A percentile compares a stretch with the other conserved stretches of the same genome.
phyloP scores from a whole-genome alignment of 495 filamentous ascomycete species.

The Hypomontagnella submonticulosa region DNA sequence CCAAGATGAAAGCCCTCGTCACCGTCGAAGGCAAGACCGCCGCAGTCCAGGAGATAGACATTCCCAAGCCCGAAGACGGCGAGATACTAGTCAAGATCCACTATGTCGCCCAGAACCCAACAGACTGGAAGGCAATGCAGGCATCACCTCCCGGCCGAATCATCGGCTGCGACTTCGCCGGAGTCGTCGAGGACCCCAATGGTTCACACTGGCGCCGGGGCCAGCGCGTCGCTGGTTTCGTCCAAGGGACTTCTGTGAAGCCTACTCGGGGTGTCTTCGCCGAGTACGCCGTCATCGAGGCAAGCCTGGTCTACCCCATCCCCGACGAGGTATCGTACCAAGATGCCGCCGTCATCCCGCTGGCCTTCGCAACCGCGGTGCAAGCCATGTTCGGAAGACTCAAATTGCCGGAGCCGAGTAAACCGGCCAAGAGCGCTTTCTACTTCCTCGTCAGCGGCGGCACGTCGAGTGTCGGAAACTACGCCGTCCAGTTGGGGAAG shows the following conservation, averaged over 20 bases:
- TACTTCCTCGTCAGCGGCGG: slow-evolving; percentile 68
- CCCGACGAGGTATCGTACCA: slow-evolving; percentile 60
- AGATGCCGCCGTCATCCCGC: slow-evolving; percentile 62
- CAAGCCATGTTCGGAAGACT: slow-evolving; percentile 62
- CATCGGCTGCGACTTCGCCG: slow-evolving; percentile 67
- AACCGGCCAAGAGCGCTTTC: slow-evolving; percentile 49
- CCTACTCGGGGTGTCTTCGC: slow-evolving; percentile 37
- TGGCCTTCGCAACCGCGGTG: slow-evolving; percentile 66
- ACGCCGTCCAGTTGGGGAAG: slow-evolving; percentile 69
- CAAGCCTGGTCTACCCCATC: slow-evolving; percentile 54
- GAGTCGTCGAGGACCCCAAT: slow-evolving; percentile 63
- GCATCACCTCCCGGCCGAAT: slow-evolving; percentile 50
- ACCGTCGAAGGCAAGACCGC: slow-evolving; percentile 27
- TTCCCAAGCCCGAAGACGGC: slow-evolving; percentile 31
- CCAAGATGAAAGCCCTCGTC: slow-evolving; percentile 44
- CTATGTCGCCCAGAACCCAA: slow-evolving; percentile 44
- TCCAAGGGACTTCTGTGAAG: slow-evolving; percentile 28
- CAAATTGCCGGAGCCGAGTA: slow-evolving; percentile 48
- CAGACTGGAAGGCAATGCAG: slow-evolving; percentile 41
- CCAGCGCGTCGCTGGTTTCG: slow-evolving; percentile 44
- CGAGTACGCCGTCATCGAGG: slow-evolving; percentile 55
- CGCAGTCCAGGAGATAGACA: slow-evolving; percentile 30
- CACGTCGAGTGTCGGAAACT: slow-evolving; percentile 65
- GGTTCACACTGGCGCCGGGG: slow-evolving; percentile 55
- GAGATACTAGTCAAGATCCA: slow-evolving; percentile 42